A percentile compares a stretch with the other conserved stretches of the same genome.
Evolutionary conservation across 208 protist species (phyloP).

Genomic region (Kentomonas sorsogonicus): DNA sequence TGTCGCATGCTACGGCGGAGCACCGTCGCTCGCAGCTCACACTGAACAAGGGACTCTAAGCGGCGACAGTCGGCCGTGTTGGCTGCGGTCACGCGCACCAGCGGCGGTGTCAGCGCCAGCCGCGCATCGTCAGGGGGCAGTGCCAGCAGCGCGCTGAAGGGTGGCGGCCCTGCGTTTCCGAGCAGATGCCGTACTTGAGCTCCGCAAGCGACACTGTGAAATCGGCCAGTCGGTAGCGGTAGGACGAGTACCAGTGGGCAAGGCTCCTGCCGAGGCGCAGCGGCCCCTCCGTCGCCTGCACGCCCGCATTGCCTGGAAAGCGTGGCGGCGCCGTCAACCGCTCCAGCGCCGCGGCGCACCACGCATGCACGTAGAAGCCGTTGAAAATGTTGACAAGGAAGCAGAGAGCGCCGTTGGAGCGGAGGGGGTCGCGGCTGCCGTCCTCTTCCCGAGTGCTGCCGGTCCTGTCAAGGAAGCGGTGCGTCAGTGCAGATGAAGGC

Average conservation of each 20-base stretch:
- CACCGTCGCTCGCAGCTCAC: too few species aligned
- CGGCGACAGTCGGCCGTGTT: too few species aligned
- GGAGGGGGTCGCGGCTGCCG: too few species aligned
- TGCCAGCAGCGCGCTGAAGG: conserved; percentile 24
- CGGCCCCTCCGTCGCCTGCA: neutral
- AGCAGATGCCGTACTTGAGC: conserved; percentile 74
- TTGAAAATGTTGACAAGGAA: conserved; percentile 67
- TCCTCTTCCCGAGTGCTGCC: too few species aligned
- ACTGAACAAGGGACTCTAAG: too few species aligned
- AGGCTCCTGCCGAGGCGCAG: neutral
- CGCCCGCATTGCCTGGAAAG: neutral
- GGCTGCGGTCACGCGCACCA: too few species aligned
- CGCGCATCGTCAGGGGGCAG: conserved; percentile 25
- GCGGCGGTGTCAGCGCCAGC: conserved; percentile 16
- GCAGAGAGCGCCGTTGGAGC: neutral
- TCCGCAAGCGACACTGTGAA: conserved; percentile 39
- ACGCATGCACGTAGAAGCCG: conserved; percentile 63
- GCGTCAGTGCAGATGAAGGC: too few species aligned
- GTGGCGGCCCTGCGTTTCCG: conserved; percentile 54
- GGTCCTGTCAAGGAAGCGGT: too few species aligned
- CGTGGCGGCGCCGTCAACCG: neutral
- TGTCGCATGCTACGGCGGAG: too few species aligned
- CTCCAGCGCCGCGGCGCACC: conserved; percentile 22
- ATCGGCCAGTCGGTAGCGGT: conserved; percentile 46
- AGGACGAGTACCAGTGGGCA: conserved; percentile 37